phyloP scores from a whole-genome alignment of 2,329 filamentous ascomycete species.

The Scedosporium apiospermum region DNA sequence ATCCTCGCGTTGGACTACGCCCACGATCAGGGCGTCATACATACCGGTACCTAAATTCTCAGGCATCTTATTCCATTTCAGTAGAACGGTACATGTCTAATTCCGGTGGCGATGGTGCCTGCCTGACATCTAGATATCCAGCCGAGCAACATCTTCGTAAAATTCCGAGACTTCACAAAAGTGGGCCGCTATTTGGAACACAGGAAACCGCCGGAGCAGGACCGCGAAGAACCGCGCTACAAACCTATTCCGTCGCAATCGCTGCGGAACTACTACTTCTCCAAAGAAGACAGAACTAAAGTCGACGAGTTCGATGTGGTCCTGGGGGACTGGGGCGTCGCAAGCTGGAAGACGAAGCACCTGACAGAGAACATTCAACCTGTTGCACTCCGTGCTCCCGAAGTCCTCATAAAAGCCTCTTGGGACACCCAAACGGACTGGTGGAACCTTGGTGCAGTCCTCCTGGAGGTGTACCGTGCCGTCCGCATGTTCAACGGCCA shows the following conservation, averaged over 20 bases:
- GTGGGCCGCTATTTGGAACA: slow-evolving; percentile 11
- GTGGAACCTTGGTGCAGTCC: slow-evolving; percentile 15
- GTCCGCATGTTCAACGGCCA: slow-evolving; percentile 11
- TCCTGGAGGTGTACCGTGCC: slow-evolving; percentile 11
- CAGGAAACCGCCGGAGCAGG: slow-evolving; percentile 7
- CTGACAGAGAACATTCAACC: slow-evolving; percentile 15
- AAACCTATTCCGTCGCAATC: slow-evolving; percentile 6
- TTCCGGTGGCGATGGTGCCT: not conserved
- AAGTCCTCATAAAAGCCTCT: slow-evolving; percentile 14
- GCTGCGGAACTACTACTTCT: slow-evolving; percentile 11
- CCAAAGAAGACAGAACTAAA: not conserved
- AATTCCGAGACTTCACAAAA: slow-evolving; percentile 10
- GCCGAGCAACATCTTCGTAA: slow-evolving; percentile 15
- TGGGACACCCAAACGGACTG: slow-evolving; percentile 13
- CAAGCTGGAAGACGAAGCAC: slow-evolving; percentile 13
- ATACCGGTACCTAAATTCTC: slow-evolving; percentile 11
- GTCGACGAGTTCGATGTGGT: slow-evolving; percentile 9
- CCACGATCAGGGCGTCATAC: slow-evolving; percentile 13
- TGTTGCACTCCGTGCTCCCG: slow-evolving; percentile 13
- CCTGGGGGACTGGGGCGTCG: slow-evolving; percentile 13
- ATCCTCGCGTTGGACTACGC: slow-evolving; percentile 13
- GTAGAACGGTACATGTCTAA: not conserved
- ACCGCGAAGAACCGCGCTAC: slow-evolving; percentile 8
- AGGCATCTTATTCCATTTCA: not conserved
- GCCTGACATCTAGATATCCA: slow-evolving; percentile 12